Percentiles rank a stretch among this genome's conserved stretches.
Evolutionary conservation across 352 stramenopile species (phyloP).

Genomic region (Globisporangium spinosum): DNA sequence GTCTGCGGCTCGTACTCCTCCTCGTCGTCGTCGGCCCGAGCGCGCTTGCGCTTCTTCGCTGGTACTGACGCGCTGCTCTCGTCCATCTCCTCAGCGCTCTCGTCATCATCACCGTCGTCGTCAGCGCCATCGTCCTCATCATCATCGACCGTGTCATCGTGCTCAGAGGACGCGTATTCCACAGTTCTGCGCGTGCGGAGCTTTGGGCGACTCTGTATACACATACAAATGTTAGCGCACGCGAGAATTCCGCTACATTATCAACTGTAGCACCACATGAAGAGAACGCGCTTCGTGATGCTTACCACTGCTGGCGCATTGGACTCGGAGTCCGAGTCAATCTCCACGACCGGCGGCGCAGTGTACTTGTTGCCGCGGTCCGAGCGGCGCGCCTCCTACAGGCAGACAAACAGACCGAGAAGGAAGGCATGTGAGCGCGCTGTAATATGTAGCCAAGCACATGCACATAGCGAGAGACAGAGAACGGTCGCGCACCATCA

Average conservation of each 20-base stretch:
- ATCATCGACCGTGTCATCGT: conserved; percentile 33
- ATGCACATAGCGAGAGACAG: not conserved
- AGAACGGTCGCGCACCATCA: conserved; percentile 2
- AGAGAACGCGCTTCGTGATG: not conserved
- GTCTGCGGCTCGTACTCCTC: conserved; percentile 17
- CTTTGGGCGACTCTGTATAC: conserved; percentile 23
- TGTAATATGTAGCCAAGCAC: not conserved
- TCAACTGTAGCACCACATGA: not conserved
- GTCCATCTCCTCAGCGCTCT: conserved; percentile 24
- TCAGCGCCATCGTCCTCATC: conserved; percentile 33
- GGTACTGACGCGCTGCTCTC: conserved; percentile 19
- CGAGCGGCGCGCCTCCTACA: conserved; percentile 8
- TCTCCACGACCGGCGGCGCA: conserved; percentile 15
- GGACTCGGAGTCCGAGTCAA: conserved; percentile 22
- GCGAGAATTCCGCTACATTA: not conserved
- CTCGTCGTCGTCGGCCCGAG: conserved; percentile 15
- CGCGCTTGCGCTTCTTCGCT: conserved; percentile 35
- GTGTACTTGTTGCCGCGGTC: conserved; percentile 5
- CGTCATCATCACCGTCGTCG: conserved; percentile 24
- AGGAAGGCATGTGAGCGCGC: not conserved
- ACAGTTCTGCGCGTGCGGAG: conserved; percentile 20
- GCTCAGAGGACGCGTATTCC: conserved; percentile 21
- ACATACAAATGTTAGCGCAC: not conserved
- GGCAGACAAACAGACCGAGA: not conserved
- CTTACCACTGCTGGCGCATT: conserved; percentile 1